phyloP scores from a whole-genome alignment of 306 rosid genomes.

The Inga laurina region DNA sequence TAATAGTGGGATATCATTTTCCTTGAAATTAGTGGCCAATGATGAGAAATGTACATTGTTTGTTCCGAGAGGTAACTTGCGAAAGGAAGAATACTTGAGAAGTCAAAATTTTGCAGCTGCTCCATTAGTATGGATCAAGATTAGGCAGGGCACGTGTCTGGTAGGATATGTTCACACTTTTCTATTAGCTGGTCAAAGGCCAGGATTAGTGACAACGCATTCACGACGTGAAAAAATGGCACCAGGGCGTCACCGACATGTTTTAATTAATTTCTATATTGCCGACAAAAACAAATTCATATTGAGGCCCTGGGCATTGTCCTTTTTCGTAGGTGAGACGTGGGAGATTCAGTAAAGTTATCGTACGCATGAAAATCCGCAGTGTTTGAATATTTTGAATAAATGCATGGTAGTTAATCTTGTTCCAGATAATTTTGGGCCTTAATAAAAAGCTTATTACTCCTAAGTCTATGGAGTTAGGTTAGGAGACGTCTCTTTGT shows the following conservation, averaged over 20 bases:
- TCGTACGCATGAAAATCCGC: background rate
- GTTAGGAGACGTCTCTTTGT: background rate
- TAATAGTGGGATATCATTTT: background rate
- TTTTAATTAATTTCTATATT: constrained; percentile 10
- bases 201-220: constrained; percentile 15
- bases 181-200: constrained; percentile 33
- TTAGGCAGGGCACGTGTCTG: constrained; percentile 54
- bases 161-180: constrained; percentile 31
- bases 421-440: background rate
- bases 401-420: background rate
- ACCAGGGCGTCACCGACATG: constrained; percentile 29
- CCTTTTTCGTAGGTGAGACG: background rate
- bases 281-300: constrained; percentile 17
- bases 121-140: constrained; percentile 27
- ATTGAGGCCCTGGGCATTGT: background rate
- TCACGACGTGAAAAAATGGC: constrained; percentile 7
- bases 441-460: background rate
- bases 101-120: constrained; percentile 45
- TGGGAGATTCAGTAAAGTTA: background rate
- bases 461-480: background rate
- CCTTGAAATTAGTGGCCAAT: constrained; percentile 10
- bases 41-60: background rate
- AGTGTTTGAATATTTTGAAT: background rate
- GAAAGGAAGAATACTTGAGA: constrained; percentile 31
- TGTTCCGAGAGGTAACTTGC: constrained; percentile 35